Conservation (phyloP, 441 rosid genomes). For the Theobroma grandiflorum region DNA sequence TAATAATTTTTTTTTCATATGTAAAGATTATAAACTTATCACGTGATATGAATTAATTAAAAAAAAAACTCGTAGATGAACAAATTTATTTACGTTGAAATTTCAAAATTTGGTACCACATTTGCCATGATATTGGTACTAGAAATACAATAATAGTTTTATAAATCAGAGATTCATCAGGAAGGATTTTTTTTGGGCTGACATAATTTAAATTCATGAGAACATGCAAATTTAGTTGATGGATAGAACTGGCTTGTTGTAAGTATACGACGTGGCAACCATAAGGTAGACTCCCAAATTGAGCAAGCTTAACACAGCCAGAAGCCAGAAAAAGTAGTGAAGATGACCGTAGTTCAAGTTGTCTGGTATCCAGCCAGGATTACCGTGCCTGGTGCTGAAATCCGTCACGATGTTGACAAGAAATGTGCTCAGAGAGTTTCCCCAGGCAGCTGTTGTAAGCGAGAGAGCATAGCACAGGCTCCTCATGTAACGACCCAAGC, state of each 20-base stretch:
- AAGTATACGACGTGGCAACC: slow-evolving; percentile 57
- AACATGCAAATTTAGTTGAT: not conserved
- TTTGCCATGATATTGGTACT: not conserved
- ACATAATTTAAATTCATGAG: not conserved
- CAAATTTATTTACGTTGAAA: not conserved
- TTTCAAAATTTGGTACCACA: not conserved
- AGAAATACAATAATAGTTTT: no score
- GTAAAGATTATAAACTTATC: no score
- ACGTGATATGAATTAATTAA: no score
- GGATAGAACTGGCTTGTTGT: slow-evolving; percentile 52
- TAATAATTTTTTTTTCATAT: no score
- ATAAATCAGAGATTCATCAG: not conserved
- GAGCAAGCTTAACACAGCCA: slow-evolving; percentile 52
- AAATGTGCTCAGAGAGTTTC: slow-evolving; percentile 63
- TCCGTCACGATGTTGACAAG: slow-evolving; percentile 53
- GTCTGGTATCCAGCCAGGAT: slow-evolving; percentile 64
- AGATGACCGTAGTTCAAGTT: slow-evolving; percentile 63
- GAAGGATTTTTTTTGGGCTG: not conserved
- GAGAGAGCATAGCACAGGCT: slow-evolving; percentile 69
- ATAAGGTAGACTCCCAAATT: slow-evolving; percentile 55
- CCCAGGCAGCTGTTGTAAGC: slow-evolving; percentile 61
- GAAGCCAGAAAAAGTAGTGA: slow-evolving; percentile 66
- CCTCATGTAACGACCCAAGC: no score
- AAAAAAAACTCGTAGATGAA: no score
- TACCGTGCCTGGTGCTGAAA: slow-evolving; percentile 54